A percentile compares a stretch with the other conserved stretches of the same genome.
These are phyloP conservation scores for Scopulariopsis brevicaulis DNA, from an alignment of 2,329 filamentous ascomycete species.

Conservation along the genomic window DNA sequence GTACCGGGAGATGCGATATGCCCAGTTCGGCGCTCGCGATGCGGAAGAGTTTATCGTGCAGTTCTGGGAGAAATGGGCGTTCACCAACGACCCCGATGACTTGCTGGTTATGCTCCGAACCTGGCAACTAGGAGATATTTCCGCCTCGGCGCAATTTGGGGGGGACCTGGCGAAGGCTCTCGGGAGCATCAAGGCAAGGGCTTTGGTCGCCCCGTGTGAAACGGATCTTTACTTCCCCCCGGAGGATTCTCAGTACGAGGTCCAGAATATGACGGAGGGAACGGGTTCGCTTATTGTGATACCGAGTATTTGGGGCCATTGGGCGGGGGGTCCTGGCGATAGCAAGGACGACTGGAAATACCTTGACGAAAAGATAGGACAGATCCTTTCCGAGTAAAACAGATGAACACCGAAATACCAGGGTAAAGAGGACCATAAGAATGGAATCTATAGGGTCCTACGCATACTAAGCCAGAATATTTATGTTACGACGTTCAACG, in stretches of 20 bases:
- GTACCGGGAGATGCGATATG: not conserved
- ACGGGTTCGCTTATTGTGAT: not conserved
- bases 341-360: not conserved
- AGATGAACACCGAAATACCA: not conserved
- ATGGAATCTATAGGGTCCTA: not conserved
- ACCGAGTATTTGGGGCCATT: not conserved
- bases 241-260: not conserved
- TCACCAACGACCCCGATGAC: not conserved
- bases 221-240: not conserved
- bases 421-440: not conserved
- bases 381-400: not conserved
- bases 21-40: not conserved
- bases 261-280: not conserved
- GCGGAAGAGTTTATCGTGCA: not conserved
- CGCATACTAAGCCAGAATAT: too few species aligned
- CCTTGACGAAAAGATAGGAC: not conserved
- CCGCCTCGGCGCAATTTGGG: not conserved
- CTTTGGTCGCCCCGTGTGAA: not conserved
- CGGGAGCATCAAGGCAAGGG: not conserved
- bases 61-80: not conserved
- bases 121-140: not conserved
- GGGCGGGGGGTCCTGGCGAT: not conserved
- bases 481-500: too few species aligned
- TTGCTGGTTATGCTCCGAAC: not conserved
- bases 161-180: not conserved